phyloP scores from a whole-genome alignment of 305 asterid genomes.

The Euphrasia arctica region DNA sequence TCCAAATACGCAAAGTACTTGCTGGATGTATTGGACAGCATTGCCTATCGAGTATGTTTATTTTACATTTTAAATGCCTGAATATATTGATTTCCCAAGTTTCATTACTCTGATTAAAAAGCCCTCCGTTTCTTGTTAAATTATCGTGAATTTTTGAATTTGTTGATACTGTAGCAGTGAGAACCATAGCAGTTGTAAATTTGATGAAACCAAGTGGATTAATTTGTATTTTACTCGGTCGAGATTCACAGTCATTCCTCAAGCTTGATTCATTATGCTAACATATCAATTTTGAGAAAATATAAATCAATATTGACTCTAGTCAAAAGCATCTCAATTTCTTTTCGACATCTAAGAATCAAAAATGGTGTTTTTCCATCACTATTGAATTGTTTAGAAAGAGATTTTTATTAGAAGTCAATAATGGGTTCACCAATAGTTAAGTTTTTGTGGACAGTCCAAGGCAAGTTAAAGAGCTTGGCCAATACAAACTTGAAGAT shows the following conservation, averaged over 20 bases:
- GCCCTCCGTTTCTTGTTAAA: constrained; percentile 14
- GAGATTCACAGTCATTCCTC: too few species aligned
- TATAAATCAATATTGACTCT: too few species aligned
- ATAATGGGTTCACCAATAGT: constrained; percentile 78
- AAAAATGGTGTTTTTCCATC: too few species aligned
- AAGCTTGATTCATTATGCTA: too few species aligned
- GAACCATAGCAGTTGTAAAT: constrained; percentile 22
- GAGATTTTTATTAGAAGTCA: constrained; percentile 38
- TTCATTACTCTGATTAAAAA: constrained; percentile 1
- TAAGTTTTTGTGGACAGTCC: constrained; percentile 57
- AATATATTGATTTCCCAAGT: background rate
- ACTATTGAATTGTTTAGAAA: too few species aligned
- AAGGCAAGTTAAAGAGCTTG: constrained; percentile 66
- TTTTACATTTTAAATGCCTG: constrained; percentile 3
- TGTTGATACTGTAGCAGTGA: too few species aligned
- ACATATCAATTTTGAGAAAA: too few species aligned
- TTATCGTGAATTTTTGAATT: constrained; percentile 12
- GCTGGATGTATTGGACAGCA: background rate
- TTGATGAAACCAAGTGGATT: constrained; percentile 8
- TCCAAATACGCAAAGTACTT: constrained; percentile 5
- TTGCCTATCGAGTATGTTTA: background rate
- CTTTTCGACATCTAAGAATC: too few species aligned
- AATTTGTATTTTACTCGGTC: too few species aligned
- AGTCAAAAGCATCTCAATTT: too few species aligned
- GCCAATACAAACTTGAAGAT: constrained; percentile 73